Conservation (phyloP, 2,329 filamentous ascomycete species). For the Hypoxylon sp. region DNA sequence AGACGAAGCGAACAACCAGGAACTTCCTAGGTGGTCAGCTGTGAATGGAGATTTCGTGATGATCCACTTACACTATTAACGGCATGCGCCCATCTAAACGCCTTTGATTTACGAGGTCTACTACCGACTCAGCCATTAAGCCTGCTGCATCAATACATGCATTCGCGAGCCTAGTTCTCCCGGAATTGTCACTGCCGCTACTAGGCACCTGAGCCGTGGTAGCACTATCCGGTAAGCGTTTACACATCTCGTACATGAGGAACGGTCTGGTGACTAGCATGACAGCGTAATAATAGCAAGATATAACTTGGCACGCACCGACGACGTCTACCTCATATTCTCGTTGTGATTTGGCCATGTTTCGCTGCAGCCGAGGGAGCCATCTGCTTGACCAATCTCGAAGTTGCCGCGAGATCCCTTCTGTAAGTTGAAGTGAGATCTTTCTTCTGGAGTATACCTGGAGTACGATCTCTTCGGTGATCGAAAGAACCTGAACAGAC, state of each 20-base stretch:
- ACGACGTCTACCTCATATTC: conserved; percentile 55
- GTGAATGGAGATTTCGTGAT: not conserved
- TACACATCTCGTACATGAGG: conserved; percentile 68
- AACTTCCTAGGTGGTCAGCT: conserved; percentile 54
- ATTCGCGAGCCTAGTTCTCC: conserved; percentile 66
- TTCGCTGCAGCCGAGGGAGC: conserved; percentile 62
- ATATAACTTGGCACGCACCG: conserved; percentile 66
- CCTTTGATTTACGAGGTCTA: conserved; percentile 61
- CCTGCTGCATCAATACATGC: conserved; percentile 70
- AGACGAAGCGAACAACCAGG: conserved; percentile 69
- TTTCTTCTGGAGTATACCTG: conserved; percentile 69
- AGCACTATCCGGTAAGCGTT: conserved; percentile 58
- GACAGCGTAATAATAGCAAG: conserved; percentile 70
- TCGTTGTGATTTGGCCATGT: conserved; percentile 51
- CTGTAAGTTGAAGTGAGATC: conserved; percentile 67
- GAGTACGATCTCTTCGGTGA: conserved; percentile 65
- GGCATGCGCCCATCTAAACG: conserved; percentile 63
- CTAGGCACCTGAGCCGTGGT: conserved; percentile 40
- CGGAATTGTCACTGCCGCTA: conserved; percentile 54
- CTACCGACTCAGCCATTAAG: conserved; percentile 66
- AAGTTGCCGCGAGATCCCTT: conserved; percentile 67
- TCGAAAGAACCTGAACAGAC: conserved; percentile 67
- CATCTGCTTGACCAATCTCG: conserved; percentile 66
- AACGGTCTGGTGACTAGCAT: conserved; percentile 70
- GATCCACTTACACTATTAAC: conserved; percentile 63